Conservation (phyloP, 225 moss, liverwort and hornwort genomes). For the Pleurozium schreberi region DNA sequence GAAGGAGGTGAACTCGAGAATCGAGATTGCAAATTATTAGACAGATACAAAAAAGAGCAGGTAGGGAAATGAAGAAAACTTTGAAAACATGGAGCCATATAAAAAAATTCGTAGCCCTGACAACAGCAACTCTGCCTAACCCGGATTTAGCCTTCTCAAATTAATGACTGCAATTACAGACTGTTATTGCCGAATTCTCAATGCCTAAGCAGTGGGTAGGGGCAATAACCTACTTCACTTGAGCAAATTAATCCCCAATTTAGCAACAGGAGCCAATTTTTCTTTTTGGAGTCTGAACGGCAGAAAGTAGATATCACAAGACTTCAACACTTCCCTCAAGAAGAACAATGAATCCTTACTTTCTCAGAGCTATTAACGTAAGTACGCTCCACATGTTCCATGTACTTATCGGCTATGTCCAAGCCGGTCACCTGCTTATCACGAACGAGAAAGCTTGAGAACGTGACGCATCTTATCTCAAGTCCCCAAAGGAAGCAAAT, state of each 20-base stretch:
- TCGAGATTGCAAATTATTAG: neutral
- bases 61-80: neutral
- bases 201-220: neutral
- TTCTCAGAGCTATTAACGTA: slow-evolving; percentile 44
- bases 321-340: neutral
- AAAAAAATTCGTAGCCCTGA: neutral
- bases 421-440: slow-evolving; percentile 41
- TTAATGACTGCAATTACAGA: neutral
- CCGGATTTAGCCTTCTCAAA: neutral
- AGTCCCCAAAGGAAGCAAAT: neutral
- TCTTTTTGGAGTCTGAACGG: neutral
- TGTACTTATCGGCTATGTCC: slow-evolving; percentile 35
- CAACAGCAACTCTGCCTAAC: neutral
- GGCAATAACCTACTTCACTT: neutral
- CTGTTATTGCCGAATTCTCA: neutral
- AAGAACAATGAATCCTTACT: slow-evolving; percentile 16
- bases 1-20: neutral
- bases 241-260: neutral
- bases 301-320: neutral
- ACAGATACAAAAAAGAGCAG: neutral
- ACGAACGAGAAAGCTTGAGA: neutral
- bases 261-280: neutral
- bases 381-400: slow-evolving; percentile 53
- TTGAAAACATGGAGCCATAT: neutral
- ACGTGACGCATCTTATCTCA: neutral